Percentiles rank a stretch among this genome's conserved stretches.
These are phyloP conservation scores for Argentina anserina DNA, from an alignment of 306 rosid genomes.

Conservation along the genomic window DNA sequence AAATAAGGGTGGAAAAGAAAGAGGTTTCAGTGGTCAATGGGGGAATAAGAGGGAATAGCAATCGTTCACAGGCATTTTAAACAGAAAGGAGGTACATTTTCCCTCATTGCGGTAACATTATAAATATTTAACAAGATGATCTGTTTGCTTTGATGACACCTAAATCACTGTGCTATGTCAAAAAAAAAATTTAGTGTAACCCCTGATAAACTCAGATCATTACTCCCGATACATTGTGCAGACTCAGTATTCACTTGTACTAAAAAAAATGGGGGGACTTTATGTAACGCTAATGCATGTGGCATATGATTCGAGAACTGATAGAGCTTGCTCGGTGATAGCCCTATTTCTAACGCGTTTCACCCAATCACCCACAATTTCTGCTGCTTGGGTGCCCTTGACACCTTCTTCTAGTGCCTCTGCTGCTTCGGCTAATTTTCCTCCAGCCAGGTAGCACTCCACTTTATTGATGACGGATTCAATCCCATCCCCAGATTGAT, in stretches of 20 bases:
- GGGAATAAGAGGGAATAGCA: neutral
- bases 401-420: slow-evolving; percentile 82
- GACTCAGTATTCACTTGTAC: slow-evolving; percentile 9
- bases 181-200: slow-evolving; percentile 15
- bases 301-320: slow-evolving; percentile 77
- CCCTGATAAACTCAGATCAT: neutral
- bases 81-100: neutral
- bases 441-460: slow-evolving; percentile 73
- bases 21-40: neutral
- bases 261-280: slow-evolving; percentile 21
- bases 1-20: neutral
- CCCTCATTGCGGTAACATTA: neutral
- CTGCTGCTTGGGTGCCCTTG: slow-evolving; percentile 68
- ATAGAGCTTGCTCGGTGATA: slow-evolving; percentile 88
- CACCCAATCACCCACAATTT: slow-evolving; percentile 66
- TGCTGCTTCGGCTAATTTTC: slow-evolving; percentile 87
- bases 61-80: neutral
- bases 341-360: slow-evolving; percentile 84
- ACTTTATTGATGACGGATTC: slow-evolving; percentile 81
- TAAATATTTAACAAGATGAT: neutral
- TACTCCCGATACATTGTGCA: neutral
- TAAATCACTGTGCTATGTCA: slow-evolving; percentile 8
- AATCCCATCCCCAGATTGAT: slow-evolving; percentile 74
- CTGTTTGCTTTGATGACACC: neutral
- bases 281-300: slow-evolving; percentile 63